Base-by-base conservation (phyloP, 768 basidiomycete genomes). In the Hygrocybe coccinea region DNA sequence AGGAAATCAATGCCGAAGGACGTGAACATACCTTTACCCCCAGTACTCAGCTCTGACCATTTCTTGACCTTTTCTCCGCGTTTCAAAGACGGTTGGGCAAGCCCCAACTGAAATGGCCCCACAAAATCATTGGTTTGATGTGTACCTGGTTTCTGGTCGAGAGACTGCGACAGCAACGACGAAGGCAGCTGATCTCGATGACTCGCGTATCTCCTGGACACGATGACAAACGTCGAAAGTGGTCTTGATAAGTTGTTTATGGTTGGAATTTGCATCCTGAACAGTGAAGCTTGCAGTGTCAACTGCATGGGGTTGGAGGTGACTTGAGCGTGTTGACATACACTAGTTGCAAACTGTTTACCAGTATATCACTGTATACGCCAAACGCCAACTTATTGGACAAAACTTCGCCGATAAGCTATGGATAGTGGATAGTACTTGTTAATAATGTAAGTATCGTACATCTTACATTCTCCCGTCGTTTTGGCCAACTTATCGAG, bases 41-140 rank as follows among this genome's bases (percentile, higher is more conserved):
- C 74, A 7, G 83, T 76, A 64, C 79, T 86, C 51, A 93, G 71
- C 64, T 93, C 86, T 25, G 85, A 85, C 91, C 91, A 93, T 65
- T 84, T 86, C 67, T 83, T 84, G 11, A 78, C 70, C 50, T 79
- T 81, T 62, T 81, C 79, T 22, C 78, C 79, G 48, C 74, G 78
- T 48, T 72, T 76, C 36, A 80, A 65, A 2, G 84, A 71, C 5
- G 79, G 75, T 50, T 81, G 84, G 8, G 82, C 77, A 51, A 89
- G 72, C 1, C 89, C 88, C 1, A 91, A 76, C 57, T 83, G 83
- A 61, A 92, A 92, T 21, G 91, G 89, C 2, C 91, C 91, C 49
- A 85, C 84, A 25, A 78, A 75, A 58, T 87, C 87, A 56, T 81
- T 77, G 60, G 75, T 74, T 49, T 71, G 67, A 21, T 70, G 64